A percentile compares a stretch with the other conserved stretches of the same genome.
These are phyloP conservation scores for Exophiala bonariae DNA, from an alignment of 2,329 filamentous ascomycete species.

Conservation along the genomic window DNA sequence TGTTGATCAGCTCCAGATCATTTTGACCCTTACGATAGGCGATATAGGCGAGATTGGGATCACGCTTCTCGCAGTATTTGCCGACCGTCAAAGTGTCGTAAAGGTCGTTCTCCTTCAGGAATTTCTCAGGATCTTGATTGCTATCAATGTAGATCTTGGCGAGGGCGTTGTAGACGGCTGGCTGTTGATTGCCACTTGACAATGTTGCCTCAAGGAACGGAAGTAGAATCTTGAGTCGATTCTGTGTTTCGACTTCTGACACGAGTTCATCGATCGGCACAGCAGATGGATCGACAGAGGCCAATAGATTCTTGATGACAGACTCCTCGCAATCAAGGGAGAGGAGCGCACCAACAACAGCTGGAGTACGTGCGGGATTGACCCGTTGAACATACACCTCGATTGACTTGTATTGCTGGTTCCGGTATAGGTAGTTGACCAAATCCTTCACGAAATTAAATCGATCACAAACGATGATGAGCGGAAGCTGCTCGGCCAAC, in stretches of 20 bases:
- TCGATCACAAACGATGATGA: slow-evolving; percentile 99
- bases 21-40: slow-evolving; percentile 97
- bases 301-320: slow-evolving; percentile 90
- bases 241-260: slow-evolving; percentile 89
- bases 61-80: slow-evolving; percentile 98
- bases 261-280: slow-evolving; percentile 96
- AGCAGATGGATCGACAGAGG: slow-evolving; percentile 77
- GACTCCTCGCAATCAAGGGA: slow-evolving; percentile 96
- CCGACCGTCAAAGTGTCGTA: slow-evolving; percentile 91
- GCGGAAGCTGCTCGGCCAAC: slow-evolving; percentile 84
- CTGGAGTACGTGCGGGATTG: slow-evolving; percentile 86
- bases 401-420: slow-evolving; percentile 98
- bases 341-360: slow-evolving; percentile 87
- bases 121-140: slow-evolving; percentile 97
- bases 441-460: slow-evolving; percentile 98
- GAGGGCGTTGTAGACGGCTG: slow-evolving; percentile 93
- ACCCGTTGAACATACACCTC: slow-evolving; percentile 97
- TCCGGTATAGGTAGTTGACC: slow-evolving; percentile 95
- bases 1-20: slow-evolving; percentile 92
- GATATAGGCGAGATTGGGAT: slow-evolving; percentile 93
- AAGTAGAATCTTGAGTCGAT: slow-evolving; percentile 89
- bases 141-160: slow-evolving; percentile 99
- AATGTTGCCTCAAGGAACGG: slow-evolving; percentile 95
- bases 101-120: slow-evolving; percentile 94
- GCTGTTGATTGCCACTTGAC: slow-evolving; percentile 87